These are phyloP conservation scores for Chiua virens DNA, from an alignment of 768 basidiomycete species.

Conservation along the genomic window DNA sequence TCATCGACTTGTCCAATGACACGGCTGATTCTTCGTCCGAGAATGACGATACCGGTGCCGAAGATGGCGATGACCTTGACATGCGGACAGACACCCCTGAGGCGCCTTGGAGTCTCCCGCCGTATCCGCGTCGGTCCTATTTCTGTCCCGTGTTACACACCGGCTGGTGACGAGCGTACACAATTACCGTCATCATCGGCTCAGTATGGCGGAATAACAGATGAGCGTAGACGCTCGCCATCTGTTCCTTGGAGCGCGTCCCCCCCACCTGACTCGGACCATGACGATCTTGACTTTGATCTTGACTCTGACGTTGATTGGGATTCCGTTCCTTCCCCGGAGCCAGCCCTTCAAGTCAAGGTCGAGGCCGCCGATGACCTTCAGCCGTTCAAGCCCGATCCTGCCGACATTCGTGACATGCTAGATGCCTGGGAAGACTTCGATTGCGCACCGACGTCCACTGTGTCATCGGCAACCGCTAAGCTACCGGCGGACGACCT, in stretches of 20 bases:
- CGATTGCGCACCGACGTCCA: conserved; percentile 37
- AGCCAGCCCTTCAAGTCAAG: conserved; percentile 15
- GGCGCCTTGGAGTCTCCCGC: conserved; percentile 50
- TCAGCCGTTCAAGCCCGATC: conserved; percentile 54
- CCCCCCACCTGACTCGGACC: conserved; percentile 66
- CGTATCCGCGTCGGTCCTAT: conserved; percentile 58
- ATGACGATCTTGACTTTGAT: conserved; percentile 47
- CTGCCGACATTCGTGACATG: conserved; percentile 60
- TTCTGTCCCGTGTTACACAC: conserved; percentile 56
- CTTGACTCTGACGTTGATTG: conserved; percentile 59
- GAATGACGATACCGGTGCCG: conserved; percentile 29
- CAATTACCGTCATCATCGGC: conserved; percentile 27
- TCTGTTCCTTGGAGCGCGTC: conserved; percentile 62
- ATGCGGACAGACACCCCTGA: conserved; percentile 27
- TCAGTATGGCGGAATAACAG: conserved; percentile 19
- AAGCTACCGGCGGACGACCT: conserved; percentile 38
- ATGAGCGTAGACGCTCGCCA: conserved; percentile 51
- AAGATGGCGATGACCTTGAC: conserved; percentile 19
- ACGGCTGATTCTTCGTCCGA: conserved; percentile 37
- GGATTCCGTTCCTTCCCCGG: conserved; percentile 38
- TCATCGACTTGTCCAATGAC: conserved; percentile 46
- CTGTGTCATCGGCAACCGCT: conserved; percentile 28
- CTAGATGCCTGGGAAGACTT: conserved; percentile 71
- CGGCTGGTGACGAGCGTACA: conserved; percentile 39
- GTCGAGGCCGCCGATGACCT: conserved; percentile 28